These are phyloP conservation scores for Aspergillus heteromorphus DNA, from an alignment of 495 filamentous ascomycete genomes.

Conservation along the genomic window DNA sequence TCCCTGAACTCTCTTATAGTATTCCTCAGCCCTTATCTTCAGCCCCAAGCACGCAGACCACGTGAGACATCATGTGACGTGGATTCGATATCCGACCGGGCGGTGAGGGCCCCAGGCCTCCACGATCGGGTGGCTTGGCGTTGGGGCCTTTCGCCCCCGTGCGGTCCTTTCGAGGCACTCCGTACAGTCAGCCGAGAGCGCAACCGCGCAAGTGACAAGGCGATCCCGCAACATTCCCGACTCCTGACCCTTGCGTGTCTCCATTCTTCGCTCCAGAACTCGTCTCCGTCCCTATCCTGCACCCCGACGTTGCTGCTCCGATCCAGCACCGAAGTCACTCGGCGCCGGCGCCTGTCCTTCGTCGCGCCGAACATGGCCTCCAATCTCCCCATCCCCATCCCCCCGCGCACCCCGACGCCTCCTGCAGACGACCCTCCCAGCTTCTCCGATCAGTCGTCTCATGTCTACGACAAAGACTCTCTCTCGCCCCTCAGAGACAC, in stretches of 20 bases:
- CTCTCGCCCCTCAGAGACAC: constrained; percentile 57
- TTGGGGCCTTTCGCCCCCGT: too few species aligned
- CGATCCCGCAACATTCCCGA: neutral
- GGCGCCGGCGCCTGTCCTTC: constrained; percentile 6
- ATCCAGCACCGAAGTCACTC: neutral
- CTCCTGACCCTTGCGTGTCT: neutral
- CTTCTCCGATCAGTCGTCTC: constrained; percentile 6
- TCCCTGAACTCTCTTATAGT: too few species aligned
- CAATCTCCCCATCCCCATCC: constrained; percentile 55
- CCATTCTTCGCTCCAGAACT: neutral
- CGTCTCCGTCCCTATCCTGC: neutral
- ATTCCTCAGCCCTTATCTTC: too few species aligned
- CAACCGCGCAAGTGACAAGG: neutral
- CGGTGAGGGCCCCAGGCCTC: too few species aligned
- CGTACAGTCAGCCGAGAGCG: neutral
- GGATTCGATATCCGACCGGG: too few species aligned
- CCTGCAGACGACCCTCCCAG: constrained; percentile 49
- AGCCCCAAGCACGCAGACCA: too few species aligned
- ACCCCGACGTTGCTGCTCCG: neutral
- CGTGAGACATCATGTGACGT: too few species aligned
- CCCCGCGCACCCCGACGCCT: constrained; percentile 65
- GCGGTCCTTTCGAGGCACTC: neutral
- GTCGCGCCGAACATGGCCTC: constrained; percentile 45
- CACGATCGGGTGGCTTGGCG: too few species aligned
- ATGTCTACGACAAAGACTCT: constrained; percentile 51